Percentiles rank a stretch among this genome's conserved stretches.
phyloP scores from a whole-genome alignment of 345 rosid species.

The Pelargonium nanum region DNA sequence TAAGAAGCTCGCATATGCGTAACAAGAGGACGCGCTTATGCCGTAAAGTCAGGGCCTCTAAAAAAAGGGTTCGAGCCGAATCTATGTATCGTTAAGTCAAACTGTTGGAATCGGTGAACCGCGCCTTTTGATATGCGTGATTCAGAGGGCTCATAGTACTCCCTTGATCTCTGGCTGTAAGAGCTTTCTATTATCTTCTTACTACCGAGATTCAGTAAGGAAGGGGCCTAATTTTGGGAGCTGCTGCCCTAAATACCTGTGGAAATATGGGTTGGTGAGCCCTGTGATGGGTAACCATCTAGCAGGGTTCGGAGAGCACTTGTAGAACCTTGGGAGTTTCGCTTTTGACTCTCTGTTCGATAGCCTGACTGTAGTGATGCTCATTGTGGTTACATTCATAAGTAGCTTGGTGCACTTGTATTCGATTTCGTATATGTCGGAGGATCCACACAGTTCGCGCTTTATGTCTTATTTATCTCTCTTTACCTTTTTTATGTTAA shows the following conservation, averaged over 20 bases:
- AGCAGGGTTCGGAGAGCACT: not conserved
- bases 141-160: not conserved
- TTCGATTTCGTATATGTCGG: no score
- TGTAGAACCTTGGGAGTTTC: no score
- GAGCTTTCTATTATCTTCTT: not conserved
- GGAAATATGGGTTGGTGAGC: not conserved
- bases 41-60: no score
- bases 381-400: not conserved
- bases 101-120: constrained; percentile 5
- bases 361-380: not conserved
- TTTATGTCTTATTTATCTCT: no score
- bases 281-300: not conserved
- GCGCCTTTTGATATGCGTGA: not conserved
- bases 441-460: no score
- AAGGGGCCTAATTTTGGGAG: not conserved
- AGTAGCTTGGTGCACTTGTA: no score
- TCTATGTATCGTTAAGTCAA: no score
- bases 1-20: not conserved
- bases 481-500: constrained; percentile 1
- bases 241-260: not conserved
- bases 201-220: constrained; percentile 5
- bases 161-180: not conserved
- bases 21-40: not conserved
- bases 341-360: not conserved
- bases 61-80: no score